Evolutionary conservation across 2,329 filamentous ascomycete species (phyloP).

Genomic region (Talaromyces sp.): DNA sequence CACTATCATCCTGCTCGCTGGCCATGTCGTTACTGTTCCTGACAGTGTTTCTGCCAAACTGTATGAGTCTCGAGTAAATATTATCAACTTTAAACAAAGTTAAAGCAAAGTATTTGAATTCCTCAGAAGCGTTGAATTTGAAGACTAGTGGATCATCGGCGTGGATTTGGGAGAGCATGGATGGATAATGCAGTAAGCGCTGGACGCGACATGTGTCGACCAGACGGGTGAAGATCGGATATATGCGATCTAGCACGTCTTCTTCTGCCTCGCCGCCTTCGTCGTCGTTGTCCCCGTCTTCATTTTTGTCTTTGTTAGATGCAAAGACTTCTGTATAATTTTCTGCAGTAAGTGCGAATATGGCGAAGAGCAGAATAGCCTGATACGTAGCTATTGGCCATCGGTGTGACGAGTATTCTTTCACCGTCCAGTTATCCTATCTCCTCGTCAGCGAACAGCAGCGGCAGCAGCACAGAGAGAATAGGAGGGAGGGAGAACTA

Average conservation of each 20-base stretch:
- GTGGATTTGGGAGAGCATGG: constrained; percentile 23
- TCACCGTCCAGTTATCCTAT: constrained; percentile 10
- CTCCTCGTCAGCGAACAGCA: background rate
- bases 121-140: constrained; percentile 27
- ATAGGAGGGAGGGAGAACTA: constrained; percentile 8
- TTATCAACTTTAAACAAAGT: constrained; percentile 25
- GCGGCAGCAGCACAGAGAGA: background rate
- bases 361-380: constrained; percentile 30
- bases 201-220: constrained; percentile 27
- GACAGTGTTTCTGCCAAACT: background rate
- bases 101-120: constrained; percentile 29
- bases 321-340: background rate
- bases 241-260: constrained; percentile 15
- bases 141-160: constrained; percentile 19
- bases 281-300: background rate
- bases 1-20: background rate
- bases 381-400: constrained; percentile 35
- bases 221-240: constrained; percentile 23
- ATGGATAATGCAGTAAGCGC: constrained; percentile 30
- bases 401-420: constrained; percentile 13
- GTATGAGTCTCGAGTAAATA: constrained; percentile 5
- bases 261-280: background rate
- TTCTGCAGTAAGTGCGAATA: constrained; percentile 24
- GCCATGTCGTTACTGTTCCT: background rate
- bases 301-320: background rate